A percentile compares a stretch with the other conserved stretches of the same genome.
These are phyloP conservation scores for Magnaporthales sp. DNA, from an alignment of 2,329 filamentous ascomycete species.

Conservation along the genomic window DNA sequence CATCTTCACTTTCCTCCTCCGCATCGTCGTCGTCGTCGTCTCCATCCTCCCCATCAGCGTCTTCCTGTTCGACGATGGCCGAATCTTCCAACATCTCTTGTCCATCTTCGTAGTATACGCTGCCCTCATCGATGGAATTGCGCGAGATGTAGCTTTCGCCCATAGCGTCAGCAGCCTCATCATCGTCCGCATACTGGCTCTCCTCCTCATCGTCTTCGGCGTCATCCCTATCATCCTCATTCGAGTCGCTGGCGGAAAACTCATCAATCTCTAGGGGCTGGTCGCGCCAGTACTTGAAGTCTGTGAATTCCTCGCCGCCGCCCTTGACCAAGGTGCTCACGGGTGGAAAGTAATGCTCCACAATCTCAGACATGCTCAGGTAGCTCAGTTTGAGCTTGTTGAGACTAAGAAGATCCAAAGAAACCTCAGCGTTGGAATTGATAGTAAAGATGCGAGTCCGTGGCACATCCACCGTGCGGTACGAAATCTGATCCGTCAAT, in stretches of 20 bases:
- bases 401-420: constrained; percentile 77
- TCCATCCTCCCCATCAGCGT: constrained; percentile 27
- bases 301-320: constrained; percentile 89
- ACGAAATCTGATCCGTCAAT: constrained; percentile 90
- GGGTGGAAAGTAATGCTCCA: constrained; percentile 97
- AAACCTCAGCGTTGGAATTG: constrained; percentile 95
- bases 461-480: constrained; percentile 92
- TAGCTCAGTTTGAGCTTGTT: constrained; percentile 97
- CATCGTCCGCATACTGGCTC: constrained; percentile 24
- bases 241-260: constrained; percentile 75
- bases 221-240: constrained; percentile 27
- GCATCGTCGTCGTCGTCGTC: constrained; percentile 36
- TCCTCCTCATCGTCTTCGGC: constrained; percentile 37
- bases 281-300: constrained; percentile 95
- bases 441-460: constrained; percentile 91
- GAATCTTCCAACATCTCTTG: constrained; percentile 29
- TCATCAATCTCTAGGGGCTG: constrained; percentile 75
- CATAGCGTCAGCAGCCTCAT: constrained; percentile 34
- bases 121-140: constrained; percentile 21
- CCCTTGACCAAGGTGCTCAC: constrained; percentile 78
- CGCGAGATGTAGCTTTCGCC: constrained; percentile 34
- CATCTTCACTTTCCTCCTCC: constrained; percentile 18
- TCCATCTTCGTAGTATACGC: constrained; percentile 32
- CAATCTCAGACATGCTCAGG: constrained; percentile 91
- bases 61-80: constrained; percentile 23